These are phyloP conservation scores for Cucumis cinereus DNA, from an alignment of 306 rosid genomes.

Conservation along the genomic window DNA sequence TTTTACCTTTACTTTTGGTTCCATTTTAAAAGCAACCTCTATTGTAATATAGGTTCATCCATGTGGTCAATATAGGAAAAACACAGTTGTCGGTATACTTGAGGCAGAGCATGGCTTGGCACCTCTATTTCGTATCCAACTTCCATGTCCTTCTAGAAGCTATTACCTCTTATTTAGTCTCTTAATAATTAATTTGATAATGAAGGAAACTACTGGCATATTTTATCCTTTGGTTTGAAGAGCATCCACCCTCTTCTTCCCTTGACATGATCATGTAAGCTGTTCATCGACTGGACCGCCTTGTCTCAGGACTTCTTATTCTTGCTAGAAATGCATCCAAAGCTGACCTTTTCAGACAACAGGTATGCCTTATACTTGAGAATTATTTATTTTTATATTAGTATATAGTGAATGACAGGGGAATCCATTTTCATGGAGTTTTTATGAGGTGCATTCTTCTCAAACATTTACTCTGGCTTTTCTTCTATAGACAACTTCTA, in stretches of 20 bases:
- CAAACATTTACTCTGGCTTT: neutral
- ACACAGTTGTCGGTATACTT: slow-evolving; percentile 86
- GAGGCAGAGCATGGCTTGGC: slow-evolving; percentile 80
- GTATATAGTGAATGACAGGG: neutral
- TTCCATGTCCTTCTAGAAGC: neutral
- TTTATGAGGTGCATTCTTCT: neutral
- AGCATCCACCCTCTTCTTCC: slow-evolving; percentile 8
- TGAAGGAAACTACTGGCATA: neutral
- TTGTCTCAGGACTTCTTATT: slow-evolving; percentile 93
- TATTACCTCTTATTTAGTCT: neutral
- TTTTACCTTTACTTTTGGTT: neutral
- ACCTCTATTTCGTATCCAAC: slow-evolving; percentile 88
- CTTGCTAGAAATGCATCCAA: slow-evolving; percentile 77
- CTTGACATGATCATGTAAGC: slow-evolving; percentile 62
- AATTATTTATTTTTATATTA: neutral
- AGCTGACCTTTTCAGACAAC: slow-evolving; percentile 82
- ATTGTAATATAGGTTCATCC: slow-evolving; percentile 74
- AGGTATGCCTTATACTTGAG: slow-evolving; percentile 26
- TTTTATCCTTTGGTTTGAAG: neutral
- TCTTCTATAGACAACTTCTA: slow-evolving; percentile 2
- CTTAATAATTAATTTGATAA: neutral
- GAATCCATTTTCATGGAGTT: neutral
- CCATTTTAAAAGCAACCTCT: slow-evolving; percentile 16
- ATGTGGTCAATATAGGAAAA: slow-evolving; percentile 96
- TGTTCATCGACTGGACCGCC: slow-evolving; percentile 83